Base-by-base conservation (phyloP, 257 asterid genomes). In the Capsicum rhomboideum region DNA sequence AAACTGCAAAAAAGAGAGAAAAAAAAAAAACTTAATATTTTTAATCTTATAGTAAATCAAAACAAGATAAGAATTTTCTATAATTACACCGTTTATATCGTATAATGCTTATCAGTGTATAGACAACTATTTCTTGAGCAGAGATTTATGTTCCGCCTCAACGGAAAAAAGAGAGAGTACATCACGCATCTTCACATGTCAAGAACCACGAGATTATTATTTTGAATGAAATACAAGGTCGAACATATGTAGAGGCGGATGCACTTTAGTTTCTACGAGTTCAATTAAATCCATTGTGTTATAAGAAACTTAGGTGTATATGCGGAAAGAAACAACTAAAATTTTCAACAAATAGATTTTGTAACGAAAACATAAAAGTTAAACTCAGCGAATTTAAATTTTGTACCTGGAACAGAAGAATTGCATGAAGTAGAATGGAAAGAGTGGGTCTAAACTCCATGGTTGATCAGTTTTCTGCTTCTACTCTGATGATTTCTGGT, bases 1-100 rank as follows among this genome's bases (percentile, higher is more conserved):
- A 75, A 87, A 74, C 85, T 85, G 85, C 82, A 77, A 77, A 14
- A 14, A n/a, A n/a, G n/a, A n/a, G 10, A 12, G 29, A 71, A 26
- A 49, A 8, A 49, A 8, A 14, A 74, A 23, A 64, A 14, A 66
- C 1, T 14, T 8, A 29, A 64, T 13, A 6, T 6, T 11, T 13
- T 63, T 6, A 26, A 28, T 28, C n/a, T 6, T 13, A 64, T 40
- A 13, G 42, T 12, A 63, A 63, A 6, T 7, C 4, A 20, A 2
- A 1, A 40, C 8, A 69, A 69, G 23, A 23, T 3, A 11, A 1
- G 16, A 23, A 21, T 21, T 42, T 2, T 42, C 20, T 40, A 69
- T 17, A 7, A 20, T 37, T 37, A 10, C 28, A 20, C 18, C 20
- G 29, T 69, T 40, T 40, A 20, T 1, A 40, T 69, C 3, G n/a